A percentile compares a stretch with the other conserved stretches of the same genome.
phyloP scores from a whole-genome alignment of 176 grass and related monocot species.

The Cenchrus purpureus region DNA sequence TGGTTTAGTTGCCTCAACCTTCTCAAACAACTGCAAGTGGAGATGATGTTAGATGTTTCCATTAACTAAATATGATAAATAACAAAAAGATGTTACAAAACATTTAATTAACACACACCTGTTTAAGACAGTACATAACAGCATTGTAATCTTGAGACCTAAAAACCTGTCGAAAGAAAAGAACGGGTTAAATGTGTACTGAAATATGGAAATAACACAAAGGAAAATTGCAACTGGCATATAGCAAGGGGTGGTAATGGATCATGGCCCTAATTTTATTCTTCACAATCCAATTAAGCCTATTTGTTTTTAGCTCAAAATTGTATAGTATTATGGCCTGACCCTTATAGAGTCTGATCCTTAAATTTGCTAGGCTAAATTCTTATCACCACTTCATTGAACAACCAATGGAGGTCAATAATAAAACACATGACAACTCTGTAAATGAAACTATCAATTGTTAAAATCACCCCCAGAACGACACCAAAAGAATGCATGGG shows the following conservation, averaged over 20 bases:
- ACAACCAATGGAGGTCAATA: not conserved
- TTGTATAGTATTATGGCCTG: too few relatives aligned
- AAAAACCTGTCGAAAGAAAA: slow-evolving; percentile 73
- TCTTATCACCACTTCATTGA: not conserved
- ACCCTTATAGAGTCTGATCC: too few relatives aligned
- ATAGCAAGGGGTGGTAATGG: too few relatives aligned
- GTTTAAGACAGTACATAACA: slow-evolving; percentile 91
- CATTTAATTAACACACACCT: slow-evolving; percentile 46
- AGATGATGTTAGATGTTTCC: slow-evolving; percentile 34
- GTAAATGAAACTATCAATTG: not conserved
- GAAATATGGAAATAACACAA: not conserved
- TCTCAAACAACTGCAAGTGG: slow-evolving; percentile 77
- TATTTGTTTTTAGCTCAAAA: too few relatives aligned
- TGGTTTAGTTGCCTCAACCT: slow-evolving; percentile 91
- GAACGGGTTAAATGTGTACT: not conserved
- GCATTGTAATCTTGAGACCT: slow-evolving; percentile 95
- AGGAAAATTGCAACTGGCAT: not conserved
- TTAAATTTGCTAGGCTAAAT: too few relatives aligned
- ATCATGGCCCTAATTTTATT: too few relatives aligned
- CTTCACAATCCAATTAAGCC: too few relatives aligned
- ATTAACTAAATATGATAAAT: not conserved
- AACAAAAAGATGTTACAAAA: not conserved
- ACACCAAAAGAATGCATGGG: not conserved
- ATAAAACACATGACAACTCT: not conserved
- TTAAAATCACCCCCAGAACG: not conserved